A percentile compares a stretch with the other conserved stretches of the same genome.
Conservation (phyloP, 371 early-diverging fungal species). For the Mortierella sp. region DNA sequence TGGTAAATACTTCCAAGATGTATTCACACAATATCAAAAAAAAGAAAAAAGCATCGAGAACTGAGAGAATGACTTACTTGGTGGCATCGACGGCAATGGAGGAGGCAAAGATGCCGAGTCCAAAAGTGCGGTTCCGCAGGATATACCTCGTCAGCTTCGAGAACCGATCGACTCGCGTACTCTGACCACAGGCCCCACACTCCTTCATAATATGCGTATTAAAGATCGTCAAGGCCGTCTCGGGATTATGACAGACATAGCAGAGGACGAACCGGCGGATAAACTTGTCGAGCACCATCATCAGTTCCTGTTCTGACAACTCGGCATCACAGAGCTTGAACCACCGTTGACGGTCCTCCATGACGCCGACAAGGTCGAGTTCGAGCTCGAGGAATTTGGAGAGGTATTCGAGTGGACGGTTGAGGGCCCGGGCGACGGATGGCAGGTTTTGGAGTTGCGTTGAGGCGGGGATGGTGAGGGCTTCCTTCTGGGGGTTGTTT, state of each 20-base stretch:
- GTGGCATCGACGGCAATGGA: slow-evolving; percentile 26
- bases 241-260: slow-evolving; percentile 51
- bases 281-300: slow-evolving; percentile 49
- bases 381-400: slow-evolving; percentile 53
- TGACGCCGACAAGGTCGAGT: slow-evolving; percentile 41
- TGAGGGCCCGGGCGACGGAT: slow-evolving; percentile 43
- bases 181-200: slow-evolving; percentile 56
- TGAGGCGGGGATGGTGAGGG: slow-evolving; percentile 52
- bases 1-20: too few relatives aligned
- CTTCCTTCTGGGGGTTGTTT: slow-evolving; percentile 41
- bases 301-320: slow-evolving; percentile 33
- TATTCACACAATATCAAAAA: not conserved
- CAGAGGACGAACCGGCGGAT: slow-evolving; percentile 55
- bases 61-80: slow-evolving; percentile 20
- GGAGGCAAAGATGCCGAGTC: slow-evolving; percentile 35
- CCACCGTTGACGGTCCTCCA: slow-evolving; percentile 45
- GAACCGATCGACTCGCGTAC: slow-evolving; percentile 47
- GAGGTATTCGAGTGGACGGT: slow-evolving; percentile 49
- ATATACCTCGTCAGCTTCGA: slow-evolving; percentile 48
- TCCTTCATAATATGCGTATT: slow-evolving; percentile 53
- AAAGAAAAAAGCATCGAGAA: not conserved
- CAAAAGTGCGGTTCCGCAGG: slow-evolving; percentile 45
- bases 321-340: slow-evolving; percentile 42
- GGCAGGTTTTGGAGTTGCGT: slow-evolving; percentile 50
- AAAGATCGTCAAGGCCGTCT: slow-evolving; percentile 45